These are phyloP conservation scores for Tolypocladium ophioglossoides DNA, from an alignment of 2,329 filamentous ascomycete genomes.

Conservation along the genomic window DNA sequence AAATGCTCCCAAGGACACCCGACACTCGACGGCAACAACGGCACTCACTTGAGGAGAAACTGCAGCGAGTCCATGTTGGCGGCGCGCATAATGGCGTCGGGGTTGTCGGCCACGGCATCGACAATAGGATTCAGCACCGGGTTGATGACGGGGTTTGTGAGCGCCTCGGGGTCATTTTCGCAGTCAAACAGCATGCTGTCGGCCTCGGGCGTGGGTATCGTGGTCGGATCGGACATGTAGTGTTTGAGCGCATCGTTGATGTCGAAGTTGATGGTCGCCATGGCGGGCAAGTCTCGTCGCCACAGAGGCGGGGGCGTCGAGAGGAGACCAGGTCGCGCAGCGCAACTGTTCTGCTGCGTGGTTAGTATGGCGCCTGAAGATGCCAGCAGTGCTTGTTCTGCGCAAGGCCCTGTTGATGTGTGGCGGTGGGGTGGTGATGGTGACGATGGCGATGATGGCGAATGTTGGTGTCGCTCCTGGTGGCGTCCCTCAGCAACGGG, in stretches of 20 bases:
- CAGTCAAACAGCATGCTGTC: slow-evolving; percentile 76
- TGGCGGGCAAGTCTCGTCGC: slow-evolving; percentile 26
- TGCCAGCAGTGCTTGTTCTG: background rate
- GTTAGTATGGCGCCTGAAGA: background rate
- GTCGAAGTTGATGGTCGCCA: slow-evolving; percentile 79
- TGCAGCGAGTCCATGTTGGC: slow-evolving; percentile 85
- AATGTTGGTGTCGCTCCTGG: slow-evolving; percentile 5
- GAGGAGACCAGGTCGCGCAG: background rate
- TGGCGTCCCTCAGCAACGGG: slow-evolving; percentile 9
- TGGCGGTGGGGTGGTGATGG: slow-evolving; percentile 8
- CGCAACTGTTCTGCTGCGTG: background rate
- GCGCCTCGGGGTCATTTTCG: slow-evolving; percentile 80
- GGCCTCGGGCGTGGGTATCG: slow-evolving; percentile 77
- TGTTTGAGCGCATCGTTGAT: slow-evolving; percentile 94
- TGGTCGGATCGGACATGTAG: slow-evolving; percentile 86
- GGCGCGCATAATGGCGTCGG: slow-evolving; percentile 73
- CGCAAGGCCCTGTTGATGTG: background rate
- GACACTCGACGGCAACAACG: slow-evolving; percentile 28
- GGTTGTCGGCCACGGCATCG: slow-evolving; percentile 83
- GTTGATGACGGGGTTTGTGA: slow-evolving; percentile 72
- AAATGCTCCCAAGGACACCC: slow-evolving; percentile 5
- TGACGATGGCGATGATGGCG: slow-evolving; percentile 2
- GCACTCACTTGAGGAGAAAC: slow-evolving; percentile 89
- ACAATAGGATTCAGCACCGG: slow-evolving; percentile 83
- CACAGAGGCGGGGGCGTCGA: slow-evolving; percentile 8